Evolutionary conservation across 208 protist genomes (phyloP).

Genomic region (Leishmania gerbilli): DNA sequence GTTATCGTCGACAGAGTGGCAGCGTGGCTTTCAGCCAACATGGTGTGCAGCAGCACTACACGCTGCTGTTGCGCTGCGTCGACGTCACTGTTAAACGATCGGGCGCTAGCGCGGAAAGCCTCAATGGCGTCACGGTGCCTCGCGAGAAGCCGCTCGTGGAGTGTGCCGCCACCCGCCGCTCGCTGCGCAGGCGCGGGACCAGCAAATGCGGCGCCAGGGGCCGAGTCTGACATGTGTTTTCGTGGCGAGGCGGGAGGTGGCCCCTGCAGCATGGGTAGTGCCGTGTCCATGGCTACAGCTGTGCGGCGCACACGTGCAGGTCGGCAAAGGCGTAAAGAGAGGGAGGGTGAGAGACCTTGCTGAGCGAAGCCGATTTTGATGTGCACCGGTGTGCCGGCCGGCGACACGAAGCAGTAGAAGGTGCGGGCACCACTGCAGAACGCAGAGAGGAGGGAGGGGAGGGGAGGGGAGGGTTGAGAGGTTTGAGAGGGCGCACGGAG

Average conservation of each 20-base stretch:
- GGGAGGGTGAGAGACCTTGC: not conserved
- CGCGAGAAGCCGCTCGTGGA: slow-evolving; percentile 41
- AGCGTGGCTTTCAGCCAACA: slow-evolving; percentile 50
- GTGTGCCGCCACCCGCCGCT: slow-evolving; percentile 1
- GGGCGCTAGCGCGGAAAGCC: slow-evolving; percentile 44
- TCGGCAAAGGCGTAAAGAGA: too few relatives aligned
- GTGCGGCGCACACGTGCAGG: not conserved
- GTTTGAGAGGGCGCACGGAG: not conserved
- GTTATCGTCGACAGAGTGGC: slow-evolving; percentile 35
- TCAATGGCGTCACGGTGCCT: slow-evolving; percentile 48
- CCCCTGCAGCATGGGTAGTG: not conserved
- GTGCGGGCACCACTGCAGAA: not conserved
- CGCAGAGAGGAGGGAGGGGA: not conserved
- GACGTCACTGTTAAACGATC: slow-evolving; percentile 47
- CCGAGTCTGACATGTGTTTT: not conserved
- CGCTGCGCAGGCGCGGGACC: not conserved
- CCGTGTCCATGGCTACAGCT: not conserved
- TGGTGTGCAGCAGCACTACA: slow-evolving; percentile 44
- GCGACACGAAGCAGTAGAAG: not conserved
- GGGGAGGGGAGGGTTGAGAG: not conserved
- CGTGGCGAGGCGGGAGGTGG: not conserved
- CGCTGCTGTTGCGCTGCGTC: slow-evolving; percentile 57
- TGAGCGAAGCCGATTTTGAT: not conserved
- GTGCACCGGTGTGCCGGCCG: not conserved
- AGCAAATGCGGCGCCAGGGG: not conserved